Base-by-base conservation (phyloP, 805 yeast species). In the Middelhovenomyces tepae region DNA sequence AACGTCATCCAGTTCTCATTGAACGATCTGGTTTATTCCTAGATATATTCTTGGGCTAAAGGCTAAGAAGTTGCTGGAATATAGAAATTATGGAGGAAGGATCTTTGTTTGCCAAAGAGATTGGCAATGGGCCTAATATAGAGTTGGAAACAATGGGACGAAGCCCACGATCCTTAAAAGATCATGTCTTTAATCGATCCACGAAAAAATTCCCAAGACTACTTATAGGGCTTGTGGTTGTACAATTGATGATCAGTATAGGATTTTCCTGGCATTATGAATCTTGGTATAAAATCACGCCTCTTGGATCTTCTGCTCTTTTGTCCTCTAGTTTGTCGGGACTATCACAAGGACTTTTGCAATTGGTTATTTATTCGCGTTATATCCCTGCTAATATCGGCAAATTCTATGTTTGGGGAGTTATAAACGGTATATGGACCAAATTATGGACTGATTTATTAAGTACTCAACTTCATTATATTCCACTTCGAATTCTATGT, bases 361-460 rank as follows among this genome's bases (percentile, higher is more conserved):
- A 56, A 36, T 43, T 48, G 8, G 25, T 43, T 22, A 18, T 39
- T 14, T 17, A 28, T 10, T 30, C 34, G 14, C 29, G 28, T 16
- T 16, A 37, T n/a, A 19, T 25, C 17, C 16, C 28, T 5, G 23
- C 44, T 11, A 35, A 36, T 7, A 35, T 54, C 7, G 25, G 47
- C 33, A 55, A 54, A 36, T 57, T 56, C 38, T 55, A 56, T 29
- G 54, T 54, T 2, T 57, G 62, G 62, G 62, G 62, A 2, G 50
- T 47, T 8, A 34, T 50, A 26, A 50, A 51, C 17, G 62, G 62
- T 5, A 25, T 53, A 7, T 56, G 59, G 59, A 50, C 57, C 22
- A 53, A 56, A 25, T 48, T 51, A 41, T 57, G 62, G 62, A 56
- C 60, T 3, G 59, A 53, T 35, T 45, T 45, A 33, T 45, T 57